A percentile compares a stretch with the other conserved stretches of the same genome.
Evolutionary conservation across 768 basidiomycete species (phyloP).

Genomic region (Lactarius tabidus): DNA sequence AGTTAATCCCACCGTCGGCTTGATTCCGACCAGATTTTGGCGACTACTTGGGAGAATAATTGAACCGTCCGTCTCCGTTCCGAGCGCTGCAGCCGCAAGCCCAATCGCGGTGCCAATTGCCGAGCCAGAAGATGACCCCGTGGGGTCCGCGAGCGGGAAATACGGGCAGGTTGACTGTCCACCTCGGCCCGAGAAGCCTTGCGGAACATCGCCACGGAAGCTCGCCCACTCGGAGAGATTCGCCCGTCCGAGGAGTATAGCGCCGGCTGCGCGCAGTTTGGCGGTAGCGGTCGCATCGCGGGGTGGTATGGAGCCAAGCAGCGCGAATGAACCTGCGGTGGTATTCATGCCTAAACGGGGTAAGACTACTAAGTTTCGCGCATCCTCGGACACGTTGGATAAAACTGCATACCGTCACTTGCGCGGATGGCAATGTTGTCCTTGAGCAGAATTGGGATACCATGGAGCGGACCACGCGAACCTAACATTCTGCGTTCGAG

Average conservation of each 20-base stretch:
- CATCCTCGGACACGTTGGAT: background rate
- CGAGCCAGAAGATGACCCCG: slow-evolving; percentile 43
- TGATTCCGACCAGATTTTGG: slow-evolving; percentile 57
- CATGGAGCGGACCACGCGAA: slow-evolving; percentile 33
- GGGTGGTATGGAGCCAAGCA: slow-evolving; percentile 35
- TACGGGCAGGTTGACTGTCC: slow-evolving; percentile 44
- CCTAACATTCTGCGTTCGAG: slow-evolving; percentile 27
- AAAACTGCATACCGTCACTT: slow-evolving; percentile 30
- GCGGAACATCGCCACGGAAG: slow-evolving; percentile 36
- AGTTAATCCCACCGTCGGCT: slow-evolving; percentile 56
- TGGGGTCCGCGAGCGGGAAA: slow-evolving; percentile 41
- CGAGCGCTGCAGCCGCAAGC: slow-evolving; percentile 42
- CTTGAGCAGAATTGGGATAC: slow-evolving; percentile 36
- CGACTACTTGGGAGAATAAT: slow-evolving; percentile 44
- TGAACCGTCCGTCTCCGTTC: slow-evolving; percentile 47
- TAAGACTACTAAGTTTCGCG: slow-evolving; percentile 30
- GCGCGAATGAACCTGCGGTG: slow-evolving; percentile 36
- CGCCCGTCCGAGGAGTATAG: slow-evolving; percentile 41
- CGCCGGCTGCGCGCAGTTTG: slow-evolving; percentile 34
- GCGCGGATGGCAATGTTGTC: slow-evolving; percentile 36
- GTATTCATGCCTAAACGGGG: slow-evolving; percentile 36
- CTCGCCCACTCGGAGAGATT: slow-evolving; percentile 43
- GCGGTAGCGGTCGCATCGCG: slow-evolving; percentile 35
- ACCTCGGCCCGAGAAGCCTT: slow-evolving; percentile 45
- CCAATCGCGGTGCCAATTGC: slow-evolving; percentile 41